Evolutionary conservation across 768 basidiomycete genomes (phyloP), one percentile per base, ranked within the genome.

Genomic region (Russula ochroleuca): DNA sequence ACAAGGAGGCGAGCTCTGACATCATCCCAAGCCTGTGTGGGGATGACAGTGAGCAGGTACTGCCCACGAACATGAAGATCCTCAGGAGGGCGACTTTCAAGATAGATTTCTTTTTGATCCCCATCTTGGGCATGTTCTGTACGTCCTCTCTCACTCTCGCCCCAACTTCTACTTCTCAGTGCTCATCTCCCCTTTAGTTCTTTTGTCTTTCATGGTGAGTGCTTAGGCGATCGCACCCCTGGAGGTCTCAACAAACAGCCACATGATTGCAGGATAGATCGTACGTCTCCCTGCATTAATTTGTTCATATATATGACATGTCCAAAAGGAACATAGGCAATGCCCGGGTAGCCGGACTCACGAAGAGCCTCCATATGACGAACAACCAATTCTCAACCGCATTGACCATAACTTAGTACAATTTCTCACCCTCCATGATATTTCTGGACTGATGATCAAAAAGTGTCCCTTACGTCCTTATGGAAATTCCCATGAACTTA

Each of bases 261-360:
- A 5, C 37, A 15, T 23, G 28, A 8, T 23, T 47, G 33, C 14
- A 67, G 67, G 67, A 68, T 55, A 48, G 65, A 63, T 51, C 67
- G 65, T 68, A 48, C 28, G 65, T 66, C 17, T n/a, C 17, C 21
- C 53, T 41, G 2, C 33, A 21, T 43, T 6, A 8, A 17, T 23
- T 25, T 10, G 17, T 49, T 9, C 15, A 17, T 23, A 14, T 37
- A 10, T 48, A 45, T 62, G 38, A 61, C 38, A 13, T 17, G 9
- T 7, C 33, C 25, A 49, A 38, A 59, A 69, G 69, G 14, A 71
- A 71, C 21, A 63, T 71, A 9, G 74, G 73, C 1, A 75, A 75
- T 66, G 75, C 74, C 10, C 62, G 68, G 8, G 67, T 74, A 35
- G 75, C 74, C 5, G 75, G 75, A 23, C 67, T 76, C n/a, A 71